Evolutionary conservation across 2,329 filamentous ascomycete species (phyloP).

Genomic region (Apiospora hydei): DNA sequence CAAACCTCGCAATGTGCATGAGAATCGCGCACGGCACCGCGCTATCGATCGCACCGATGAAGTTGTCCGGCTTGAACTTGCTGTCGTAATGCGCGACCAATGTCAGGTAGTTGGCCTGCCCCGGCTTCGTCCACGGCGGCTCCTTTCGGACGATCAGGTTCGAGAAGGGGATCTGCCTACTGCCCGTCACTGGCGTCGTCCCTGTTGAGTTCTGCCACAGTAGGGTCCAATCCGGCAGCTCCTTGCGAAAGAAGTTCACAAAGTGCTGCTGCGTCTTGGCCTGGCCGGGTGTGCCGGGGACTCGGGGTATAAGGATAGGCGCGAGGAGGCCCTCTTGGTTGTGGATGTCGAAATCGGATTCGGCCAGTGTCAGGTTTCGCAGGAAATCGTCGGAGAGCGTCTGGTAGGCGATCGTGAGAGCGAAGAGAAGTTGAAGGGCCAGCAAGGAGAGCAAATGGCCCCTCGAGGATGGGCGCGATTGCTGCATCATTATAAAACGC

Average conservation of each 20-base stretch:
- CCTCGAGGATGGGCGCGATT: slow-evolving; percentile 18
- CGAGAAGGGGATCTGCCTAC: slow-evolving; percentile 72
- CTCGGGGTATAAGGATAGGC: slow-evolving; percentile 77
- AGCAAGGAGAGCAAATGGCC: slow-evolving; percentile 34
- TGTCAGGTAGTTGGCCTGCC: slow-evolving; percentile 76
- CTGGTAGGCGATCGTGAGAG: slow-evolving; percentile 43
- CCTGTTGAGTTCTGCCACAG: slow-evolving; percentile 78
- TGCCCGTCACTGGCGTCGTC: slow-evolving; percentile 70
- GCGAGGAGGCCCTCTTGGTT: slow-evolving; percentile 70
- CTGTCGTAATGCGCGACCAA: slow-evolving; percentile 87
- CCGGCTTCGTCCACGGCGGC: slow-evolving; percentile 75
- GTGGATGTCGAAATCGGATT: slow-evolving; percentile 72
- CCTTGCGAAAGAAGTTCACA: slow-evolving; percentile 70
- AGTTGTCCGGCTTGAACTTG: slow-evolving; percentile 74
- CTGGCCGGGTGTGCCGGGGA: slow-evolving; percentile 76
- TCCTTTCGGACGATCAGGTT: slow-evolving; percentile 82
- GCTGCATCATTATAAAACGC: slow-evolving; percentile 21
- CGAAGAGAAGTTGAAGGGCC: slow-evolving; percentile 36
- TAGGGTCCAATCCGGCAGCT: slow-evolving; percentile 74
- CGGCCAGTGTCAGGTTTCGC: slow-evolving; percentile 66
- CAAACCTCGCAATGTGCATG: slow-evolving; percentile 75
- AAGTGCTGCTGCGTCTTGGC: slow-evolving; percentile 74
- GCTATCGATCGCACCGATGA: slow-evolving; percentile 85
- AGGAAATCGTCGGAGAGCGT: slow-evolving; percentile 72
- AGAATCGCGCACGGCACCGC: slow-evolving; percentile 86